A percentile compares a stretch with the other conserved stretches of the same genome.
These are phyloP conservation scores for Penicillium sp. DNA, from an alignment of 2,329 filamentous ascomycete genomes.

Conservation along the genomic window DNA sequence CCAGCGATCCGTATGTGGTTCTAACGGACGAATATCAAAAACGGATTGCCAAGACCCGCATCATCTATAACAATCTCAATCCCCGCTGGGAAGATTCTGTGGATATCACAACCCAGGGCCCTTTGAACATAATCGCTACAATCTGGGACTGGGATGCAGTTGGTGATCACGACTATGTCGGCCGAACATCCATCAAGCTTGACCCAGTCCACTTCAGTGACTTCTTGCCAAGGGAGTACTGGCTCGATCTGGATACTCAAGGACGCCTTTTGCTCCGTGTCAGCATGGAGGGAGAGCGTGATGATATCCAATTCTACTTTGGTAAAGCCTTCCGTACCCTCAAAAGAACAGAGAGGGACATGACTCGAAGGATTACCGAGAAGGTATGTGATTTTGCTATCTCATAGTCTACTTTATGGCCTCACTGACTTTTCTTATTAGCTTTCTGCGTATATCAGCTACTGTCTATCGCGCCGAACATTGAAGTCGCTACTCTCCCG, in stretches of 20 bases:
- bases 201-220: conserved; percentile 97
- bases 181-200: conserved; percentile 94
- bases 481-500: conserved; percentile 72
- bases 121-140: conserved; percentile 92
- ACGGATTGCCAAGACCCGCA: conserved; percentile 88
- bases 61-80: conserved; percentile 86
- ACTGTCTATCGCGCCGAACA: conserved; percentile 80
- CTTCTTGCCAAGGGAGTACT: conserved; percentile 93
- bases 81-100: conserved; percentile 97
- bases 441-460: conserved; percentile 90
- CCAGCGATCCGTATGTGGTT: conserved; percentile 95
- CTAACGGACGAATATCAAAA: conserved; percentile 98
- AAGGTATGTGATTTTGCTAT: conserved; percentile 63
- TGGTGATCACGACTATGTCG: conserved; percentile 96
- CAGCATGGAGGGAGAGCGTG: conserved; percentile 97
- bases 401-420: neutral
- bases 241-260: conserved; percentile 95
- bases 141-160: conserved; percentile 98
- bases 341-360: conserved; percentile 94
- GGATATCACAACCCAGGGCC: conserved; percentile 88
- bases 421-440: conserved; percentile 37
- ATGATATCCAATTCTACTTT: conserved; percentile 98
- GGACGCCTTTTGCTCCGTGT: conserved; percentile 85
- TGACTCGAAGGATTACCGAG: conserved; percentile 97
- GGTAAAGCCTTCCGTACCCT: conserved; percentile 94